Evolutionary conservation across 208 protist species (phyloP), one percentile per base, ranked within the genome.

Genomic region (Acanthamoeba lugdunensis): DNA sequence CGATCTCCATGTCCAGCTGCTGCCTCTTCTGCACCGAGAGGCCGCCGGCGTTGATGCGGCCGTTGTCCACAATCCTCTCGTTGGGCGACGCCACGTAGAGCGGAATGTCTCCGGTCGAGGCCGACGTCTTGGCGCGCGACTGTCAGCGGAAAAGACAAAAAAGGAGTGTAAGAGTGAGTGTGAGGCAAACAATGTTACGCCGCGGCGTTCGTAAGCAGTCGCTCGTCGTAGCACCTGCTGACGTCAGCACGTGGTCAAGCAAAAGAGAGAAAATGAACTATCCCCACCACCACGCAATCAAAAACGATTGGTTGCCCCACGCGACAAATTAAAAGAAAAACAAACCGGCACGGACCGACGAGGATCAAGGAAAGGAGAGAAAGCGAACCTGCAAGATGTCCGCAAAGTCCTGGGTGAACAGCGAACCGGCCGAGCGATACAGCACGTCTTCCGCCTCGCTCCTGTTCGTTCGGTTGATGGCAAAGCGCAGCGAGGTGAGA

Each of bases 41-140:
- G 73, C 9, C 9, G 73, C 5, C 8, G 37, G 14, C 65, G 9
- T 28, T 37, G 73, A 48, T 52, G 14, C 33, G 14, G 28, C 41
- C 37, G 37, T 81, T 21, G 41, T 81, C 73, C 25, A 37, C 73
- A 13, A 81, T 81, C 37, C 28, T 37, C 28, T 50, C 73, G 16
- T 7, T 81, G 41, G 28, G 28, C 28, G 73, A 81, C 21, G 37
- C 73, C 28, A 50, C 41, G 28, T 81, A 81, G 37, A 81, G 73
- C 18, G 73, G 73, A 50, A 81, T 41, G 41, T 81, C 73, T 48
- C 73, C 73, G 16, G 73, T 81, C 14, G 73, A 81, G 73, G 73
- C 73, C 2, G 73, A 81, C 6, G 73, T 81, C 73, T 81, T 81
- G 21, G n/a, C 37, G 41, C 73, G 73, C 16, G 73, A 81, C 73